phyloP scores from a whole-genome alignment of 495 filamentous ascomycete genomes.

The Aspergillus homomorphus region DNA sequence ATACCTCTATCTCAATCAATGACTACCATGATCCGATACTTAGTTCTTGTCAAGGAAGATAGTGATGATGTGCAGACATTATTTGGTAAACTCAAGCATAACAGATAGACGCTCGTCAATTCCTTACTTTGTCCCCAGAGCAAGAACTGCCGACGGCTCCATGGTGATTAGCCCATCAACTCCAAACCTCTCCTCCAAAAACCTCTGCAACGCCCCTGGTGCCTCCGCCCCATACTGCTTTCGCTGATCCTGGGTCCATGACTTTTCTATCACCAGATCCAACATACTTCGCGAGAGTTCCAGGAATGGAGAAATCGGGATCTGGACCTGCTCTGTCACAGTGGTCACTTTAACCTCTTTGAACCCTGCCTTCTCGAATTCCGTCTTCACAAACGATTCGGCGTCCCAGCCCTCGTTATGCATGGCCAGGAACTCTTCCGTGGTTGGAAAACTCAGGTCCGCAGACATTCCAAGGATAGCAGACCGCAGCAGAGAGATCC shows the following conservation, averaged over 20 bases:
- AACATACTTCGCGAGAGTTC: constrained; percentile 33
- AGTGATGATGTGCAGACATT: background rate
- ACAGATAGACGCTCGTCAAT: background rate
- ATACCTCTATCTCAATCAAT: constrained; percentile 30
- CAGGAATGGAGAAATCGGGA: constrained; percentile 27
- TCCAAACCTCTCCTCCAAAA: constrained; percentile 32
- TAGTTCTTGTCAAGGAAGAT: background rate
- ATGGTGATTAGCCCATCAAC: constrained; percentile 27
- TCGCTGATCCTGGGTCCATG: constrained; percentile 36
- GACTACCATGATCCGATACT: constrained; percentile 23
- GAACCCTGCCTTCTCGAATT: constrained; percentile 32
- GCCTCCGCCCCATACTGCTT: constrained; percentile 22
- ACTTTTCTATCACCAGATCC: constrained; percentile 21
- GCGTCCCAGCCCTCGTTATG: constrained; percentile 32
- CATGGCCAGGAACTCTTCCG: constrained; percentile 23
- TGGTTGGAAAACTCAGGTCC: constrained; percentile 27
- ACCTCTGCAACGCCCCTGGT: constrained; percentile 26
- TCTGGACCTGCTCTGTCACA: constrained; percentile 18
- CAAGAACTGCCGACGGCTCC: constrained; percentile 35
- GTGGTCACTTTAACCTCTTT: constrained; percentile 27
- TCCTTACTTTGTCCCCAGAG: constrained; percentile 27
- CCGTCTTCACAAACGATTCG: constrained; percentile 26
- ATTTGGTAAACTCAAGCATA: constrained; percentile 1
- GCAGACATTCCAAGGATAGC: constrained; percentile 29
- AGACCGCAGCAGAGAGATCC: constrained; percentile 24